These are phyloP conservation scores for Cordyceps tenuipes DNA, from an alignment of 2,329 filamentous ascomycete species.

Conservation along the genomic window DNA sequence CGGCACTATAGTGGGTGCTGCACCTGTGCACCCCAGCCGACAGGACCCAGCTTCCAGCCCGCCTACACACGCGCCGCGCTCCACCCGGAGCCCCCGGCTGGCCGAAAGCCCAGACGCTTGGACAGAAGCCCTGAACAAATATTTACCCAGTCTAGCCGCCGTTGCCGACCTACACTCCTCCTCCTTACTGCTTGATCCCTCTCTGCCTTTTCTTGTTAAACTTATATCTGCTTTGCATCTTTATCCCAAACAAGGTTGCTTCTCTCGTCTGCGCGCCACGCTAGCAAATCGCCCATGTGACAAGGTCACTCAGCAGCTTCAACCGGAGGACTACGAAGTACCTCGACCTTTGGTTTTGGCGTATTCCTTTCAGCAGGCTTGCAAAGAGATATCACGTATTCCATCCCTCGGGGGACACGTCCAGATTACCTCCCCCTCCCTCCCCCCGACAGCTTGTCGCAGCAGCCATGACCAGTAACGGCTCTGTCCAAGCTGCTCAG, in stretches of 20 bases:
- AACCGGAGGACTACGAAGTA: not conserved
- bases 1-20: not conserved
- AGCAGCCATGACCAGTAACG: slow-evolving; percentile 2
- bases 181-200: not conserved
- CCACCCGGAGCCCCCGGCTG: slow-evolving; percentile 4
- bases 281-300: not conserved
- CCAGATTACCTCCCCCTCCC: no score
- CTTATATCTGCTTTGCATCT: not conserved
- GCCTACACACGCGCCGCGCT: not conserved
- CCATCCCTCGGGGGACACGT: not conserved
- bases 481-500: not conserved
- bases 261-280: not conserved
- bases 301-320: not conserved
- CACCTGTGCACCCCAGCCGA: no score
- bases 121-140: not conserved
- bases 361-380: not conserved
- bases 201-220: not conserved
- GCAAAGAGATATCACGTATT: not conserved
- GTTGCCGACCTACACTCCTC: not conserved
- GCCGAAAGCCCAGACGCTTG: not conserved
- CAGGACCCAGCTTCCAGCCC: no score
- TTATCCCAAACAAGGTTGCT: slow-evolving; percentile 1
- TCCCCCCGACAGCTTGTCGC: not conserved
- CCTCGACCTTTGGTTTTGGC: not conserved
- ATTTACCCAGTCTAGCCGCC: not conserved